Evolutionary conservation across 2,329 filamentous ascomycete genomes (phyloP).

Genomic region (Alternaria angustiovoidea): DNA sequence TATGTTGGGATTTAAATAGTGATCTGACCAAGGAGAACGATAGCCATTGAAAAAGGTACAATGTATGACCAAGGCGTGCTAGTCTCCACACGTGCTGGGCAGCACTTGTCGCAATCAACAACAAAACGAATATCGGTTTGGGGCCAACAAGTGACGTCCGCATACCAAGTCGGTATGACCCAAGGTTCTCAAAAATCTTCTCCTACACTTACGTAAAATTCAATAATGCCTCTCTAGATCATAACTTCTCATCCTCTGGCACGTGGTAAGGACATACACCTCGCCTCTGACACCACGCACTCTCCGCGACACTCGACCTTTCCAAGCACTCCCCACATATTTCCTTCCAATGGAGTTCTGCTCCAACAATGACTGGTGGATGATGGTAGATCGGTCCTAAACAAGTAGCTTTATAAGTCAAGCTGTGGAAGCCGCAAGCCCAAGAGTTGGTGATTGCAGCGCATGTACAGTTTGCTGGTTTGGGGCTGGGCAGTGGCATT

Average conservation of each 20-base stretch:
- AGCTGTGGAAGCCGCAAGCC: conserved; percentile 4
- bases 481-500: not conserved
- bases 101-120: not conserved
- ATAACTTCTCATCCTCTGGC: not conserved
- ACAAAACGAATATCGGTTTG: not conserved
- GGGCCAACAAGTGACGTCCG: not conserved
- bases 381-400: not conserved
- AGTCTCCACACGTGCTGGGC: not conserved
- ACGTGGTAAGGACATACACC: not conserved
- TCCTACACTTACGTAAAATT: not conserved
- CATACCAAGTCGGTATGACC: not conserved
- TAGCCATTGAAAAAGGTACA: no score
- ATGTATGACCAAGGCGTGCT: not conserved
- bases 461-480: conserved; percentile 9
- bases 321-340: not conserved
- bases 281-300: not conserved
- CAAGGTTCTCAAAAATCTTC: not conserved
- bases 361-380: not conserved
- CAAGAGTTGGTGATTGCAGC: not conserved
- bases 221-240: not conserved
- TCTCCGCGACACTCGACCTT: not conserved
- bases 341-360: not conserved
- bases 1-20: no score
- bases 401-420: not conserved
- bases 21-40: no score